phyloP scores from a whole-genome alignment of 2,329 filamentous ascomycete genomes.

The Hypoxylon sp. region DNA sequence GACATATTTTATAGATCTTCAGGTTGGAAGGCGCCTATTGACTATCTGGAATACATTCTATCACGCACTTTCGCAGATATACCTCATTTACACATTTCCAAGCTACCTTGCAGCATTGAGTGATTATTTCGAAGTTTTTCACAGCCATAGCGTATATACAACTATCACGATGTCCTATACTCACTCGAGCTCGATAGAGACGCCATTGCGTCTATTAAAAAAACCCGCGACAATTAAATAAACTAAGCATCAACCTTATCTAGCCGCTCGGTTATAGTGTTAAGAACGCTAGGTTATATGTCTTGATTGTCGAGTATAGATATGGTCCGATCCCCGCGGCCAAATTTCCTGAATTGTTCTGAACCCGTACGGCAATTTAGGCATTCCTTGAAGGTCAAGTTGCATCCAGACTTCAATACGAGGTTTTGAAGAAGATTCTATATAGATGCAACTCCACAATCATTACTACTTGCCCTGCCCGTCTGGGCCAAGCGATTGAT shows the following conservation, averaged over 20 bases:
- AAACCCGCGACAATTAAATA: background rate
- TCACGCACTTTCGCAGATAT: too few relatives aligned
- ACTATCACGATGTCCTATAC: too few relatives aligned
- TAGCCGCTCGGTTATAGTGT: background rate
- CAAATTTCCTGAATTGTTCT: slow-evolving; percentile 27
- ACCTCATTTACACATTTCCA: too few relatives aligned
- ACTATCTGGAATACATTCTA: too few relatives aligned
- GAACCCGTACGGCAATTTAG: slow-evolving; percentile 10
- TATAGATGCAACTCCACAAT: slow-evolving; percentile 37
- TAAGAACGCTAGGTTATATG: background rate
- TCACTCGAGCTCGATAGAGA: background rate
- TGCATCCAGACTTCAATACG: slow-evolving; percentile 38
- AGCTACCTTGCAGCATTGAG: too few relatives aligned
- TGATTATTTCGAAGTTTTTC: too few relatives aligned
- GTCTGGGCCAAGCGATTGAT: slow-evolving; percentile 26
- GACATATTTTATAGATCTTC: too few relatives aligned
- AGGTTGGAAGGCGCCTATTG: too few relatives aligned
- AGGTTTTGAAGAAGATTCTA: slow-evolving; percentile 27
- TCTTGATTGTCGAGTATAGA: slow-evolving; percentile 5
- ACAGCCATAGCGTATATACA: too few relatives aligned
- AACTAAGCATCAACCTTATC: background rate
- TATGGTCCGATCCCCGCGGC: slow-evolving; percentile 8
- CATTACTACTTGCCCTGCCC: slow-evolving; percentile 32
- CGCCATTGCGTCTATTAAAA: background rate
- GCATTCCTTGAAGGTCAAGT: slow-evolving; percentile 30